A percentile compares a stretch with the other conserved stretches of the same genome.
phyloP scores from a whole-genome alignment of 2,329 filamentous ascomycete species.

The Proliferodiscus dingleyae region DNA sequence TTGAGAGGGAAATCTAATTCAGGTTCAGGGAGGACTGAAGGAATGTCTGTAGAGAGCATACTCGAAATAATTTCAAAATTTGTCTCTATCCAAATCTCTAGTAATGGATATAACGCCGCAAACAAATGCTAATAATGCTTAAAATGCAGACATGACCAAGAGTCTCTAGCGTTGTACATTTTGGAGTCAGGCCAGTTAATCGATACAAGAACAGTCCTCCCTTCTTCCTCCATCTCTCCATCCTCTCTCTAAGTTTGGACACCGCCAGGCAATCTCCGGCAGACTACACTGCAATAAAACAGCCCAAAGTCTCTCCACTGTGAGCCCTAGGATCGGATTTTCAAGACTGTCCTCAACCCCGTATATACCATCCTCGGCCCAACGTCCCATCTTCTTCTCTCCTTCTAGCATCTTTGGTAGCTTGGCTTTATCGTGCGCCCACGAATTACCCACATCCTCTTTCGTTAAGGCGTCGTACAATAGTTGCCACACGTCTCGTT shows the following conservation, averaged over 20 bases:
- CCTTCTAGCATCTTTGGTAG: slow-evolving; percentile 16
- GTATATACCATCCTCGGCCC: slow-evolving; percentile 16
- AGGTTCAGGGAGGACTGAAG: too few species aligned
- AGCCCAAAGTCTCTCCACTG: slow-evolving; percentile 36
- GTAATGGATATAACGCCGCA: too few species aligned
- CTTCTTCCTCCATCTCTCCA: slow-evolving; percentile 20
- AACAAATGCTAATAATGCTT: too few species aligned
- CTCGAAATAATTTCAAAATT: too few species aligned
- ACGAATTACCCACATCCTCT: slow-evolving; percentile 18
- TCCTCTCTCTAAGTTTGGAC: slow-evolving; percentile 20
- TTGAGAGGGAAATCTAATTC: too few species aligned
- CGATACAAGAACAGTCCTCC: slow-evolving; percentile 24
- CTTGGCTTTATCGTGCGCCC: slow-evolving; percentile 28
- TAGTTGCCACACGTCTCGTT: slow-evolving; percentile 24
- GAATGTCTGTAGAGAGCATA: too few species aligned
- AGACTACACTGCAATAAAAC: slow-evolving; percentile 32
- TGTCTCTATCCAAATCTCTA: too few species aligned
- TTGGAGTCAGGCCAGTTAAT: too few species aligned
- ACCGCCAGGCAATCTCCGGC: slow-evolving; percentile 26
- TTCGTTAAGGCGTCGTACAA: slow-evolving; percentile 25
- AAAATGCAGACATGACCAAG: too few species aligned
- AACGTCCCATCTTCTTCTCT: slow-evolving; percentile 15
- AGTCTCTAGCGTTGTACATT: too few species aligned
- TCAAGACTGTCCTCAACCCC: slow-evolving; percentile 24
- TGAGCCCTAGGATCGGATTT: slow-evolving; percentile 32